phyloP scores from a whole-genome alignment of 2,329 filamentous ascomycete species.

The Neurospora sp. region DNA sequence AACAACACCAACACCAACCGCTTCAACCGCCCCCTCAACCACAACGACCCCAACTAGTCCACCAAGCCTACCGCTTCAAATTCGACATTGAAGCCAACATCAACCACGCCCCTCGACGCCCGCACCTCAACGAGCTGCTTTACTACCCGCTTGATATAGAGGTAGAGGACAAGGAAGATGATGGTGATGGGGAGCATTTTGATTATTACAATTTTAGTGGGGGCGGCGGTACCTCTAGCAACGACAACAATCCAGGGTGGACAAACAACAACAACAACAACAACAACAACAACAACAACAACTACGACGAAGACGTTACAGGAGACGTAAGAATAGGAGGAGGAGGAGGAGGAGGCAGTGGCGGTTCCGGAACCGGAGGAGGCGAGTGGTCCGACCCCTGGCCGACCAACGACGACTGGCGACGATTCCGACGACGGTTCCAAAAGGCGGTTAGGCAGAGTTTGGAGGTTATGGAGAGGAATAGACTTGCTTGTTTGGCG shows the following conservation, averaged over 20 bases:
- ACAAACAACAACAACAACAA: conserved; percentile 1
- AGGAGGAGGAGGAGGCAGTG: background rate
- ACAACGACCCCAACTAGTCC: conserved; percentile 29
- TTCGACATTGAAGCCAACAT: conserved; percentile 38
- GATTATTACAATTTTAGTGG: background rate
- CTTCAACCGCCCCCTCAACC: conserved; percentile 11
- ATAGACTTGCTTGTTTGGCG: background rate
- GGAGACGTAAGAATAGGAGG: conserved; percentile 8
- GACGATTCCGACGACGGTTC: conserved; percentile 26
- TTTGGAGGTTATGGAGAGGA: conserved; percentile 13
- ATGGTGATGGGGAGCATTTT: background rate
- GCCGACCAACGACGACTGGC: conserved; percentile 32
- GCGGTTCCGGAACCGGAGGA: conserved; percentile 13
- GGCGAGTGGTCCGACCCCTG: conserved; percentile 27
- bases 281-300: background rate
- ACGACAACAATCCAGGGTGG: background rate
- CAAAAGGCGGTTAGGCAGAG: conserved; percentile 22
- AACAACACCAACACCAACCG: background rate
- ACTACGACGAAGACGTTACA: conserved; percentile 14
- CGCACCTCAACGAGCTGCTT: conserved; percentile 30
- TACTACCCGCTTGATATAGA: conserved; percentile 27
- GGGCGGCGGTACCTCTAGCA: background rate
- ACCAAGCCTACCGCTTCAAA: conserved; percentile 36
- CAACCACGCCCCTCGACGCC: conserved; percentile 32
- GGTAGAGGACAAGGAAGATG: conserved; percentile 17